A percentile compares a stretch with the other conserved stretches of the same genome.
Evolutionary conservation across 169 alveolate species (phyloP).

Genomic region (Babesia sp.): DNA sequence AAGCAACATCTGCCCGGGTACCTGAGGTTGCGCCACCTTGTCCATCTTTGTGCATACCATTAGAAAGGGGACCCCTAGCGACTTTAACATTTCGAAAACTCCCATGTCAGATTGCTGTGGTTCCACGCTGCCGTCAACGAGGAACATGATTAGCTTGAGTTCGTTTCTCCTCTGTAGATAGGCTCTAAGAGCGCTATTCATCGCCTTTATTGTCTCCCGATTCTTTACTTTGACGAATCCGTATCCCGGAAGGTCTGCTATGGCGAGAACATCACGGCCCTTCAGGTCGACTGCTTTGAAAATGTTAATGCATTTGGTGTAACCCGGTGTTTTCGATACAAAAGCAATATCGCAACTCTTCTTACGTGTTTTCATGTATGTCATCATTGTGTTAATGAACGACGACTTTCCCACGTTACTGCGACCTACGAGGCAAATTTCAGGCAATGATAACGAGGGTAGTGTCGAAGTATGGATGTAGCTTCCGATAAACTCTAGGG

Average conservation of each 20-base stretch:
- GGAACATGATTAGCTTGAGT: constrained; percentile 56
- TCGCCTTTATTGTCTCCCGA: constrained; percentile 47
- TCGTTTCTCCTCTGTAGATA: constrained; percentile 64
- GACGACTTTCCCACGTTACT: constrained; percentile 71
- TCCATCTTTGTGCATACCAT: constrained; percentile 64
- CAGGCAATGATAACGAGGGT: constrained; percentile 53
- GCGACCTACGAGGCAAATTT: constrained; percentile 62
- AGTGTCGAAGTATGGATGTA: constrained; percentile 60
- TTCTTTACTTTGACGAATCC: constrained; percentile 55
- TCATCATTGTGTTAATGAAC: constrained; percentile 66
- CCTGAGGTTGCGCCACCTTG: constrained; percentile 48
- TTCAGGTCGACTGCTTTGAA: constrained; percentile 63
- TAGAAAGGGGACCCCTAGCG: constrained; percentile 36
- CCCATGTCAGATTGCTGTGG: constrained; percentile 46
- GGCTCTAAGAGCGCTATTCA: constrained; percentile 64
- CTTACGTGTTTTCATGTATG: constrained; percentile 34
- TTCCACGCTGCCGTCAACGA: constrained; percentile 53
- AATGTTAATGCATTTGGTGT: constrained; percentile 65
- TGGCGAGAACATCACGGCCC: constrained; percentile 51
- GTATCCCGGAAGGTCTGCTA: constrained; percentile 67
- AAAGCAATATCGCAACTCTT: constrained; percentile 61
- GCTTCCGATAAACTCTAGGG: constrained; percentile 63
- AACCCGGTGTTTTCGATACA: constrained; percentile 69
- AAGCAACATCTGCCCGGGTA: constrained; percentile 56
- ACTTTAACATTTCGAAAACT: constrained; percentile 28